Percentiles rank a stretch among this genome's conserved stretches.
Conservation (phyloP, 2,329 filamentous ascomycete genomes). For the Karstenula rhodostoma region DNA sequence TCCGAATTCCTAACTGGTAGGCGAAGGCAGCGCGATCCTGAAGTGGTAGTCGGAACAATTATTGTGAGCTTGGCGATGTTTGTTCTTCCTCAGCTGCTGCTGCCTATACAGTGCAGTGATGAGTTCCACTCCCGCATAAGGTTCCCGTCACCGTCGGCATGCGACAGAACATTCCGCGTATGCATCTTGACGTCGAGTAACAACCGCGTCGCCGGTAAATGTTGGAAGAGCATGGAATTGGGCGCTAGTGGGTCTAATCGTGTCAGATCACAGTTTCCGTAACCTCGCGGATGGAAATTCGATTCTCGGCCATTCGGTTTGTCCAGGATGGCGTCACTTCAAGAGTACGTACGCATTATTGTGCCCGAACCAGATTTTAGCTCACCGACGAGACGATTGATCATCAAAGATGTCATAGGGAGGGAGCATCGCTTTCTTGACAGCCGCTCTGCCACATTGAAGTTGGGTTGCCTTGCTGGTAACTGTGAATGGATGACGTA, state of each 20-base stretch:
- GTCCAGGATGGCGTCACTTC: neutral
- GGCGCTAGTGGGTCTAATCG: neutral
- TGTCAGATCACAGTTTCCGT: neutral
- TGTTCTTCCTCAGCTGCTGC: neutral
- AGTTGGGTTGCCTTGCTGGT: neutral
- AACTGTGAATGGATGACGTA: conserved; percentile 5
- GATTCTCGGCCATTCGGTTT: neutral
- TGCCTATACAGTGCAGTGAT: neutral
- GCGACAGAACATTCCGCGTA: conserved; percentile 2
- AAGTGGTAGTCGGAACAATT: conserved; percentile 10
- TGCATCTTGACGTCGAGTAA: conserved; percentile 8
- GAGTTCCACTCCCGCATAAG: neutral
- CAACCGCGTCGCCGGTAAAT: neutral
- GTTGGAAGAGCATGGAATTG: neutral
- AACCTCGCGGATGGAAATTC: neutral
- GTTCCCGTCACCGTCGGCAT: neutral
- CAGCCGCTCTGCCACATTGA: neutral
- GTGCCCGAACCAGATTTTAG: neutral
- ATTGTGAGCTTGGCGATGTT: neutral
- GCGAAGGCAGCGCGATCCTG: conserved; percentile 2
- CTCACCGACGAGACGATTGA: neutral
- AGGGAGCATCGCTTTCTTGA: neutral
- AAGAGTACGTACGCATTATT: neutral
- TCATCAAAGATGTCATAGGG: neutral
- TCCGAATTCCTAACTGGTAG: neutral